These are phyloP conservation scores for Leucocoprinus sp. DNA, from an alignment of 768 basidiomycete genomes.

Conservation along the genomic window DNA sequence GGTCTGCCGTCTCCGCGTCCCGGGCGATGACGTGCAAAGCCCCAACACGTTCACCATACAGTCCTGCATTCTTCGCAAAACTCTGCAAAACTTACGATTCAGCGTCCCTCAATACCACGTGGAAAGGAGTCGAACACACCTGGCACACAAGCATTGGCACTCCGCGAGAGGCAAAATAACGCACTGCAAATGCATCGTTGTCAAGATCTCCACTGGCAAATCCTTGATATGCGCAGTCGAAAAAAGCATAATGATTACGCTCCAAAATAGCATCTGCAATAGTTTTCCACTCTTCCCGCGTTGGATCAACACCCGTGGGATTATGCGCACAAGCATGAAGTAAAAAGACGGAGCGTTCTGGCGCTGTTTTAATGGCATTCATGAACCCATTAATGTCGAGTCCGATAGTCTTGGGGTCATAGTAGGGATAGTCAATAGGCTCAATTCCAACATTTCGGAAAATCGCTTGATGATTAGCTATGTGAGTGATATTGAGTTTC, in stretches of 20 bases:
- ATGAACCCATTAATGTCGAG: constrained; percentile 73
- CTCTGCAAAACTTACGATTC: constrained; percentile 74
- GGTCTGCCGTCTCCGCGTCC: constrained; percentile 53
- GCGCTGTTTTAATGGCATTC: constrained; percentile 50
- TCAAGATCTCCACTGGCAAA: constrained; percentile 92
- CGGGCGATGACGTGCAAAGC: constrained; percentile 80
- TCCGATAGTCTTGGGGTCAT: constrained; percentile 82
- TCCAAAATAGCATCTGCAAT: constrained; percentile 66
- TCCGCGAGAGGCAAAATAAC: constrained; percentile 70
- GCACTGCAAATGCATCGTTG: constrained; percentile 86
- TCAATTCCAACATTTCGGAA: constrained; percentile 86
- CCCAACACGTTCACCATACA: constrained; percentile 93
- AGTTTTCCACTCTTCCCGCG: constrained; percentile 73
- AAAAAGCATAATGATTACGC: constrained; percentile 81
- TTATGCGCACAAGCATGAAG: constrained; percentile 96
- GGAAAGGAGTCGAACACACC: constrained; percentile 35
- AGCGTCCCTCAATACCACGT: constrained; percentile 95
- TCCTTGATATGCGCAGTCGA: constrained; percentile 96
- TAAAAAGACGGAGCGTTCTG: constrained; percentile 75
- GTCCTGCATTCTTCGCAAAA: constrained; percentile 94
- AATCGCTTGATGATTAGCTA: constrained; percentile 86
- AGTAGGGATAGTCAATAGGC: constrained; percentile 89
- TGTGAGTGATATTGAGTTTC: constrained; percentile 2
- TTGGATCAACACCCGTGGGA: constrained; percentile 94
- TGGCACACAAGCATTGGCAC: constrained; percentile 84